Evolutionary conservation across 1,284 basidiomycete genomes (phyloP), one percentile per base, ranked within the genome.

Genomic region (Neonothopanus nambi): DNA sequence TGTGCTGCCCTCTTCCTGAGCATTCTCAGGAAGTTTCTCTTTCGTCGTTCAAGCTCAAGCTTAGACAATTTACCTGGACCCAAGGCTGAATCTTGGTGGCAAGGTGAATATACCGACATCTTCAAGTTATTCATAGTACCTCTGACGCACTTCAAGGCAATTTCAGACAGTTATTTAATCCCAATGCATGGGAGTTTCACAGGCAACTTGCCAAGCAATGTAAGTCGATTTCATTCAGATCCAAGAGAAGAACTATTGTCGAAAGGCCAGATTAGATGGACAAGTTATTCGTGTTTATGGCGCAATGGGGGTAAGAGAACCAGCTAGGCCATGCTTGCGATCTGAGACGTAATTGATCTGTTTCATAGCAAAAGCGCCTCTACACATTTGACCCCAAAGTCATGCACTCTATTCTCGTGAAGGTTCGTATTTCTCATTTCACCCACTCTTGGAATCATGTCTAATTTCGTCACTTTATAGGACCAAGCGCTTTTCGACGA

Each of bases 1-100:
- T 33, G 30, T 9, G 30, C 30, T 9, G 30, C 30, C 30, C 30
- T 33, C 30, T 33, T 33, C 8, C 30, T 33, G 30, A 33, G 30
- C 9, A 4, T 33, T 33, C 30, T 33, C 13, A 33, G 8, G n/a
- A n/a, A n/a, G 30, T 33, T 13, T 33, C 13, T 42, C 20, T 15
- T 23, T 26, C 43, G 17, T 45, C 13, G 24, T 20, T 28, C 26
- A 17, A 54, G 62, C 8, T n/a, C n/a, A n/a, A n/a, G n/a, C n/a
- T 56, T 71, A 9, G 67, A 66, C 30, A 67, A 68, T 44, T 48
- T 73, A 13, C 67, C 69, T 17, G 68, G 69, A 3, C 71, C 71
- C 2, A 48, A 56, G 9, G 55, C 64, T 6, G 43, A 54, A 13
- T 69, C 69, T 17, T 63, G 62, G 30, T 52, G 57, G 51, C 63